Conservation (phyloP, 2,329 filamentous ascomycete genomes). For the Penicillium rolfsii region DNA sequence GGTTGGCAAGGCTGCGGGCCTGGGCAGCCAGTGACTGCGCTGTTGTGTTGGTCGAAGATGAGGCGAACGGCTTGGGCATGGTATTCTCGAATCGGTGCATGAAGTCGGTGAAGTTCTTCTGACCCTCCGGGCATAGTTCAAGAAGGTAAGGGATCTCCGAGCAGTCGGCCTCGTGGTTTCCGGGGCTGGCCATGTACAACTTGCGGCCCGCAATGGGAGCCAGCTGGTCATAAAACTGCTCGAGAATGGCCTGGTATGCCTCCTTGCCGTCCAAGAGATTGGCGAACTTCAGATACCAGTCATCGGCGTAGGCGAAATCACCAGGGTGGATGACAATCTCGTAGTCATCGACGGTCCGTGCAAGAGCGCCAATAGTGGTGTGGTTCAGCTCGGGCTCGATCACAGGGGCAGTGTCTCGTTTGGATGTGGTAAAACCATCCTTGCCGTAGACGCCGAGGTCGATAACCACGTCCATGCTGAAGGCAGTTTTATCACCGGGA, state of each 20-base stretch:
- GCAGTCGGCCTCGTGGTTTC: constrained; percentile 64
- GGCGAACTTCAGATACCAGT: constrained; percentile 55
- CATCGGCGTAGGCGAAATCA: constrained; percentile 63
- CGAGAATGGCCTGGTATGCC: constrained; percentile 61
- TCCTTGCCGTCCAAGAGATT: constrained; percentile 55
- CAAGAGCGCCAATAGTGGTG: constrained; percentile 61
- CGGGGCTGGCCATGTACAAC: constrained; percentile 60
- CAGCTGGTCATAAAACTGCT: constrained; percentile 61
- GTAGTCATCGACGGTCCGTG: constrained; percentile 57
- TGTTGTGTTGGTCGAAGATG: constrained; percentile 49
- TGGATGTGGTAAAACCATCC: constrained; percentile 57
- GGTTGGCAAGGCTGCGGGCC: constrained; percentile 52
- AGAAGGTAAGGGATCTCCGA: constrained; percentile 32
- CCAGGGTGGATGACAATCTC: constrained; percentile 51
- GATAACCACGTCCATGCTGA: constrained; percentile 57
- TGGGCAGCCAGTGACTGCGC: constrained; percentile 52
- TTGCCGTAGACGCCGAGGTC: constrained; percentile 60
- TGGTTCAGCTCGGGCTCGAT: constrained; percentile 60
- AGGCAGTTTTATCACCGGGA: constrained; percentile 59
- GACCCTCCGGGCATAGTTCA: constrained; percentile 47
- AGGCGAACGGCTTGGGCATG: constrained; percentile 57
- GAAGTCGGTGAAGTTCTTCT: constrained; percentile 65
- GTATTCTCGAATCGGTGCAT: constrained; percentile 58
- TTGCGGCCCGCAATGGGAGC: constrained; percentile 58
- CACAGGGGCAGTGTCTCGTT: constrained; percentile 54